Evolutionary conservation across 1,284 basidiomycete genomes (phyloP), one percentile per base, ranked within the genome.

Genomic region (Ustilago shanxiensis): DNA sequence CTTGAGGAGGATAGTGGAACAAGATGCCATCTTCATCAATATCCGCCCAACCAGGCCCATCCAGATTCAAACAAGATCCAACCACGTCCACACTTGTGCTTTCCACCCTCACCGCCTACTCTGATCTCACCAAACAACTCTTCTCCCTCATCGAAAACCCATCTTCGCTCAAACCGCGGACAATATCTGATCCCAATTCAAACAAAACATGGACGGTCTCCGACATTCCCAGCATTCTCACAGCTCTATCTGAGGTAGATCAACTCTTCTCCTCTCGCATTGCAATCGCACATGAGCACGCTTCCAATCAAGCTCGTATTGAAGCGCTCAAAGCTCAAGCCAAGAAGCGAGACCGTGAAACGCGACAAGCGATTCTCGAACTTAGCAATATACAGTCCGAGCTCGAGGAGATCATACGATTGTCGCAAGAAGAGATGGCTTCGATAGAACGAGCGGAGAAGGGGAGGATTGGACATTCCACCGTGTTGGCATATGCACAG

Each of bases 401-500:
- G 49, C 70, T 82, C 10, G 51, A 66, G n/a, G 76, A 74, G 28
- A 67, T 80, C 26, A 14, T 73, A n/a, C 37, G 54, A 14, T 28
- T 72, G 29, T 68, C 70, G 1, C 62, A 66, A 24, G 65, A 66
- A 3, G 71, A 80, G 54, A 16, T 73, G 7, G 59, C 62, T 4
- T 66, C 62, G 20, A 72, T 79, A 31, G 58, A 71, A 20, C 56
- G 59, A 2, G 80, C 79, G 10, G 76, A 80, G n/a, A 60, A 57
- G 24, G 47, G 54, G 54, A 79, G 76, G 1, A 44, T 80, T 18
- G 59, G 57, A 10, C 64, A 72, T 45, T 13, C 57, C 10, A 72
- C 72, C 8, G 29, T 82, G 16, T 55, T 82, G 2, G 47, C 65
- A 2, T 82, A 82, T 44, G 80, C 80, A 2, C 80, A 82, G 52